These are phyloP conservation scores for Eurotiales sp. DNA, from an alignment of 2,329 filamentous ascomycete genomes.

Conservation along the genomic window DNA sequence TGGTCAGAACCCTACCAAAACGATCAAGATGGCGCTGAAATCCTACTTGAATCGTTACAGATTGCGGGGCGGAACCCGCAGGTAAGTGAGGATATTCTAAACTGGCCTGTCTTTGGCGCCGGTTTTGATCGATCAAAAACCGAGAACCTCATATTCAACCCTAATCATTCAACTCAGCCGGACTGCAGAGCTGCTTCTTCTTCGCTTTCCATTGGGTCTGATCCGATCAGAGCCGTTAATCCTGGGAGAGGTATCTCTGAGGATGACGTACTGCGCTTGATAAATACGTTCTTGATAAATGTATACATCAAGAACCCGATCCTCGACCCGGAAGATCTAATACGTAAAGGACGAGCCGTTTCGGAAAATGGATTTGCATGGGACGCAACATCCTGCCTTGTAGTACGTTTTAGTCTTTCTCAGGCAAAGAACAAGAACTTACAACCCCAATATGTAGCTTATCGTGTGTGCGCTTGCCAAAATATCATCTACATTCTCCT, in stretches of 20 bases:
- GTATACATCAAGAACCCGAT: conserved; percentile 5
- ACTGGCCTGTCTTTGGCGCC: conserved; percentile 1
- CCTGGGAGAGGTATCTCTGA: not conserved
- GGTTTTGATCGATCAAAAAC: not conserved
- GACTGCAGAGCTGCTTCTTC: not conserved
- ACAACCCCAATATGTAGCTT: not conserved
- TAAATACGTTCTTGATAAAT: not conserved
- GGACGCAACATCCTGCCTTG: conserved; percentile 3
- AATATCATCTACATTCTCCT: conserved; percentile 2
- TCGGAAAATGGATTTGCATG: conserved; percentile 4
- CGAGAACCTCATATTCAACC: conserved; percentile 1
- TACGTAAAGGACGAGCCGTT: not conserved
- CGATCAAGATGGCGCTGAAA: not conserved
- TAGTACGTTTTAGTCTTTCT: not conserved
- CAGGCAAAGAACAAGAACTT: not conserved
- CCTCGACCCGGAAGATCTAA: not conserved
- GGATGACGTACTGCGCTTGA: not conserved
- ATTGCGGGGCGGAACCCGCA: not conserved
- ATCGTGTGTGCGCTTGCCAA: conserved; percentile 1
- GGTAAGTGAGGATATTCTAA: conserved; percentile 2
- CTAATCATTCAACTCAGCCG: not conserved
- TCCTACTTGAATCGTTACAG: not conserved
- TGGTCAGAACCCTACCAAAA: not conserved
- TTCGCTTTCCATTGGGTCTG: not conserved
- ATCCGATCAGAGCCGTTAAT: not conserved